These are phyloP conservation scores for Ormosia semicastrata DNA, from an alignment of 306 rosid genomes.

Conservation along the genomic window DNA sequence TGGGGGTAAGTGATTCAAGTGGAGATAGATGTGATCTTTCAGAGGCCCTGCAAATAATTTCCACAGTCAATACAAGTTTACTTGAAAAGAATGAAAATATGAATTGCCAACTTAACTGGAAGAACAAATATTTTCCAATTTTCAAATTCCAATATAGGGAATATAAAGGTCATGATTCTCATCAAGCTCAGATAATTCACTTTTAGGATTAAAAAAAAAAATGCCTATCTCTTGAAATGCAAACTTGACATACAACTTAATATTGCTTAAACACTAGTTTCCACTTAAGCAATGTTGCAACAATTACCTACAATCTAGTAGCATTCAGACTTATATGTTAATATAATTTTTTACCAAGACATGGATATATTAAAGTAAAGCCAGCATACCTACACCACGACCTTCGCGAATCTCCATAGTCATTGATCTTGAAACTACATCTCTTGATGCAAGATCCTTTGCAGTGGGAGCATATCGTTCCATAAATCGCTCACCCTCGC, in stretches of 20 bases:
- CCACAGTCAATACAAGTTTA: conserved; percentile 18
- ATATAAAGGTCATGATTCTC: conserved; percentile 10
- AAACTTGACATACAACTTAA: neutral
- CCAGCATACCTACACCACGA: conserved; percentile 86
- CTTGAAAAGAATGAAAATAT: neutral
- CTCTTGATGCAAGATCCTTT: conserved; percentile 98
- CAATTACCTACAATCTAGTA: neutral
- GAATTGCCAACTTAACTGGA: neutral
- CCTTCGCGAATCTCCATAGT: conserved; percentile 98
- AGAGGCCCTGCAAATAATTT: conserved; percentile 67
- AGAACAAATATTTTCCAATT: neutral
- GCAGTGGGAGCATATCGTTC: conserved; percentile 99
- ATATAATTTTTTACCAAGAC: neutral
- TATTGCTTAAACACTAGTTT: neutral
- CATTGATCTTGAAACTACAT: conserved; percentile 94
- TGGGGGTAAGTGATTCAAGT: conserved; percentile 98
- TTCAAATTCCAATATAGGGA: neutral
- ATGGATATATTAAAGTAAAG: neutral
- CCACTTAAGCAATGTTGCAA: neutral
- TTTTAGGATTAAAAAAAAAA: neutral
- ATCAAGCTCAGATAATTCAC: neutral
- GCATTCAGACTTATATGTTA: neutral
- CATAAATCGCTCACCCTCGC: conserved; percentile 98
- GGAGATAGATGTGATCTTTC: conserved; percentile 99
- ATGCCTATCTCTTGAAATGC: neutral